A percentile compares a stretch with the other conserved stretches of the same genome.
Conservation (phyloP, 2,329 filamentous ascomycete species). For the Monilinia vaccinii-corymbosi region DNA sequence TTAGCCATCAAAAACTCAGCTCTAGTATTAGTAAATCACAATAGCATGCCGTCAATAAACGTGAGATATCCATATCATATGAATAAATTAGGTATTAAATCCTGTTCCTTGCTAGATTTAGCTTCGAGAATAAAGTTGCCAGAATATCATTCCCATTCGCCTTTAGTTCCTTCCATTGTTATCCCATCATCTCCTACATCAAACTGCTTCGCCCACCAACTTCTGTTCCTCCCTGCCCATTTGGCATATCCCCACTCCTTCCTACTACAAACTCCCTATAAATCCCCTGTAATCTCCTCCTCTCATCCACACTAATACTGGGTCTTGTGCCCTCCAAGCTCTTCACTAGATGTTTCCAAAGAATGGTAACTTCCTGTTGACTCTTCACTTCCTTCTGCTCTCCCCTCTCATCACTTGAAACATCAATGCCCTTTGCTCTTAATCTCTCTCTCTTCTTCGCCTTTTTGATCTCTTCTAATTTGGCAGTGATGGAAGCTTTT, state of each 20-base stretch:
- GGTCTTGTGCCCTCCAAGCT: slow-evolving; percentile 69
- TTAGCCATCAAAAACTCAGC: too few relatives aligned
- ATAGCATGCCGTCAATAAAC: too few relatives aligned
- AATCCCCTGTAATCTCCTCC: slow-evolving; percentile 64
- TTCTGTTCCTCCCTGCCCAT: slow-evolving; percentile 83
- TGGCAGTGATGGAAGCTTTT: slow-evolving; percentile 68
- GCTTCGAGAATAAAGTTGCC: neutral
- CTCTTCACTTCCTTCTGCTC: slow-evolving; percentile 36
- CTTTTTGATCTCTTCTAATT: slow-evolving; percentile 69
- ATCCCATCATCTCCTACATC: slow-evolving; percentile 46
- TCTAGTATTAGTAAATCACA: too few relatives aligned
- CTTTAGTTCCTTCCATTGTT: neutral
- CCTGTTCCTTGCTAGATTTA: neutral
- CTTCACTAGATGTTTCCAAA: slow-evolving; percentile 73
- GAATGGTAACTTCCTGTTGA: slow-evolving; percentile 66
- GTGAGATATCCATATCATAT: neutral
- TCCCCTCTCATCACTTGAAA: slow-evolving; percentile 17
- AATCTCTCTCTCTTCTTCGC: slow-evolving; percentile 41
- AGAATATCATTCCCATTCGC: neutral
- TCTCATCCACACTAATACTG: slow-evolving; percentile 75
- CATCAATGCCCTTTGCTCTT: slow-evolving; percentile 18
- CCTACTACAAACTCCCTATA: slow-evolving; percentile 91
- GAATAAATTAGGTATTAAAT: neutral
- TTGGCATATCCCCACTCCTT: slow-evolving; percentile 89
- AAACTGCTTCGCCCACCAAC: slow-evolving; percentile 87